Percentiles rank a stretch among this genome's conserved stretches.
Evolutionary conservation across 192 early-diverging fungal genomes (phyloP).

Genomic region (Entomortierella beljakovae): DNA sequence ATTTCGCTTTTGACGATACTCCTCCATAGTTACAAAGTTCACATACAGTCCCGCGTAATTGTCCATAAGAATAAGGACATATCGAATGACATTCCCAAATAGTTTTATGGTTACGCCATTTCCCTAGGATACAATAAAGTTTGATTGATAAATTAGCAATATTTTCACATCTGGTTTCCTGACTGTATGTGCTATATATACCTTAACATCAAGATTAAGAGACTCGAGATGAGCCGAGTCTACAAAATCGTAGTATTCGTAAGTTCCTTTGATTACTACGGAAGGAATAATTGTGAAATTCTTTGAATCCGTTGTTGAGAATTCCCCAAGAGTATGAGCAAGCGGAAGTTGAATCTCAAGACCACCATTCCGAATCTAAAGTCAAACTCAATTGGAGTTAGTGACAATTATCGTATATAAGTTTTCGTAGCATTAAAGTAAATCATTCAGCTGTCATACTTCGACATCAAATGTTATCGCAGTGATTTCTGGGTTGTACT

Average conservation of each 20-base stretch:
- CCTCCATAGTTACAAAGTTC: constrained; percentile 71
- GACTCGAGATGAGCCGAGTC: constrained; percentile 65
- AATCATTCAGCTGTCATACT: constrained; percentile 38
- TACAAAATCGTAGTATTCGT: constrained; percentile 64
- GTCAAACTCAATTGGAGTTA: not conserved
- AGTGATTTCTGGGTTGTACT: constrained; percentile 66
- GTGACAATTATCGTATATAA: no score
- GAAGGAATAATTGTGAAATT: constrained; percentile 58
- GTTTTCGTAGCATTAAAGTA: no score
- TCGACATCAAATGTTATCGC: constrained; percentile 65
- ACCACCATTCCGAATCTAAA: constrained; percentile 59
- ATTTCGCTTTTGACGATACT: constrained; percentile 60
- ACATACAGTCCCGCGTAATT: constrained; percentile 77
- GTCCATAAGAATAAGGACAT: constrained; percentile 73
- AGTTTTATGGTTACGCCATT: constrained; percentile 68
- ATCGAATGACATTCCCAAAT: constrained; percentile 75
- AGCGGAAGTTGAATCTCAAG: constrained; percentile 65
- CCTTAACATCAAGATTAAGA: constrained; percentile 60
- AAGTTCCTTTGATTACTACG: constrained; percentile 61
- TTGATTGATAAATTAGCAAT: no score
- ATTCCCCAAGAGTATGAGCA: constrained; percentile 75
- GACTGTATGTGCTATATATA: no score
- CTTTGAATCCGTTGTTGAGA: constrained; percentile 61
- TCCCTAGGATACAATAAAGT: constrained; percentile 52
- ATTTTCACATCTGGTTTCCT: no score